Evolutionary conservation across 148 eudicot genomes (phyloP).

Genomic region (Rhododendron simsii): DNA sequence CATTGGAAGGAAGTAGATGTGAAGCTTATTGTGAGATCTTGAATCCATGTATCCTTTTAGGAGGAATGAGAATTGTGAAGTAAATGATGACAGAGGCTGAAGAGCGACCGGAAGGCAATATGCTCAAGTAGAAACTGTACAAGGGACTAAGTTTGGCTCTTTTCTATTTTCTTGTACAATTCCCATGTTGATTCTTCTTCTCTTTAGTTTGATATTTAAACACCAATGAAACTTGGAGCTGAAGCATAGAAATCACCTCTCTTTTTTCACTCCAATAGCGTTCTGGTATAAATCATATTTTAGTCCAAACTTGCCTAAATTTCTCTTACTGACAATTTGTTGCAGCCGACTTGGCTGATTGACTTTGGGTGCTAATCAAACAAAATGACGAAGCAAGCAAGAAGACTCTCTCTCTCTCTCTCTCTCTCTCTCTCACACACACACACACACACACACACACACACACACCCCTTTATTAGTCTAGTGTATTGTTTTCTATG

Average conservation of each 20-base stretch:
- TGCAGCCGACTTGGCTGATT: background rate
- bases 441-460: background rate
- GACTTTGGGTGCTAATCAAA: background rate
- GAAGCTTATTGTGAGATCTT: background rate
- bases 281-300: background rate
- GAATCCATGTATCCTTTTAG: conserved; percentile 10
- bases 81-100: background rate
- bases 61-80: background rate
- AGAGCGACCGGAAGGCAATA: background rate
- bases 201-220: background rate
- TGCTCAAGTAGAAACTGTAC: background rate
- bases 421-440: too few relatives aligned
- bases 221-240: background rate
- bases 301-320: background rate
- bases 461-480: background rate
- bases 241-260: background rate
- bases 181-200: background rate
- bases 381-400: background rate
- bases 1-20: conserved; percentile 16
- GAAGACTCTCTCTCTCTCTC: too few relatives aligned
- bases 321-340: background rate
- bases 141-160: background rate
- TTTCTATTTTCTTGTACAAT: background rate
- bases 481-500: background rate
- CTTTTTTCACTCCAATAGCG: background rate